A percentile compares a stretch with the other conserved stretches of the same genome.
phyloP scores from a whole-genome alignment of 139 green algal species.

The Micractinium sp. region DNA sequence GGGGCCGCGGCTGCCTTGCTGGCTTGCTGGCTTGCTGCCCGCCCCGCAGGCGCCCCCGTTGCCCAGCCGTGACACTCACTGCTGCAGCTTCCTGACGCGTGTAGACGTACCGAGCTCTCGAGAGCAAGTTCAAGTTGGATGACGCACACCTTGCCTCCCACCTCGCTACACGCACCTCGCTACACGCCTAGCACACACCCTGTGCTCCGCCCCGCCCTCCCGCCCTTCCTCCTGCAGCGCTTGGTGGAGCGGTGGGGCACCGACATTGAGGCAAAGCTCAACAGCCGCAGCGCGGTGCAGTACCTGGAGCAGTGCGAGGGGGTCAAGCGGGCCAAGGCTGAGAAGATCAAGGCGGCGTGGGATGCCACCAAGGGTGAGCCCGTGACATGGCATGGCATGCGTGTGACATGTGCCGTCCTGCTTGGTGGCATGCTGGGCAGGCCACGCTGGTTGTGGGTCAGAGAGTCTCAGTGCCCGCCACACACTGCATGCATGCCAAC shows the following conservation, averaged over 20 bases:
- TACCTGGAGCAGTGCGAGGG: conserved; percentile 25
- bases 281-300: conserved; percentile 37
- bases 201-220: not conserved
- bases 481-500: not conserved
- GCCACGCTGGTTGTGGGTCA: too few relatives aligned
- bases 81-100: not conserved
- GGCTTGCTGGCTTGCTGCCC: not conserved
- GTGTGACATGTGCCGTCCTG: too few relatives aligned
- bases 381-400: too few relatives aligned
- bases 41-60: too few relatives aligned
- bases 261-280: conserved; percentile 41
- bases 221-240: not conserved
- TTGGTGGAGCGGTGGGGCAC: conserved; percentile 42
- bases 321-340: conserved; percentile 29
- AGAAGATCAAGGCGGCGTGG: conserved; percentile 47
- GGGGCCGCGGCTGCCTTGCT: not conserved
- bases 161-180: not conserved
- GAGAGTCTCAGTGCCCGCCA: not conserved
- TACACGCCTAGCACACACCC: too few relatives aligned
- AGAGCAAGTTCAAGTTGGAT: not conserved
- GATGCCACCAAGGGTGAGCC: conserved; percentile 35
- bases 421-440: too few relatives aligned
- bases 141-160: not conserved
- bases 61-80: too few relatives aligned
- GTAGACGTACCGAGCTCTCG: too few relatives aligned